phyloP scores from a whole-genome alignment of 352 stramenopile genomes.

The Blastocystis sp. region DNA sequence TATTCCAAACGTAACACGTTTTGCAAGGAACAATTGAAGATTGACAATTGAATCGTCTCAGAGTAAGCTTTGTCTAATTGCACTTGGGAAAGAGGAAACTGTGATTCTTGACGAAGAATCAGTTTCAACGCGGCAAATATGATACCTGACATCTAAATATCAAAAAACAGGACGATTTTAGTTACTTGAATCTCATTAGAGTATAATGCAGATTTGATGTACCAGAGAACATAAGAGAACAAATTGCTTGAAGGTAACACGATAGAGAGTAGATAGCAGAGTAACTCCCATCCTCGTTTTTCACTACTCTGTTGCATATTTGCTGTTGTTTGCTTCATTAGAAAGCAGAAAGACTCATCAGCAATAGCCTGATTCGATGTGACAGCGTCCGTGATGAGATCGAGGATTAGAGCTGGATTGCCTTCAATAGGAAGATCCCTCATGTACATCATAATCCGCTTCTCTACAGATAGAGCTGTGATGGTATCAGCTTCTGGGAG shows the following conservation, averaged over 20 bases:
- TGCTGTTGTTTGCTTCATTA: slow-evolving; percentile 53
- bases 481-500: neutral
- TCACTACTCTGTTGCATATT: slow-evolving; percentile 42
- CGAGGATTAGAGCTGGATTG: slow-evolving; percentile 7
- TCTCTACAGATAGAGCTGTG: neutral
- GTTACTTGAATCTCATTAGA: slow-evolving; percentile 4
- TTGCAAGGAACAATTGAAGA: slow-evolving; percentile 3
- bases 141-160: slow-evolving; percentile 9
- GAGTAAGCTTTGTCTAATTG: neutral
- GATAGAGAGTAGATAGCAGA: neutral
- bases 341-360: slow-evolving; percentile 43
- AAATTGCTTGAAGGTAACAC: neutral
- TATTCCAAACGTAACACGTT: neutral
- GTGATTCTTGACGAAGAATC: neutral
- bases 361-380: neutral
- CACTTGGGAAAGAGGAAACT: neutral
- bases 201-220: slow-evolving; percentile 15
- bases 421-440: slow-evolving; percentile 30
- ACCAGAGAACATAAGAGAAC: slow-evolving; percentile 33
- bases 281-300: slow-evolving; percentile 32
- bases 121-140: neutral
- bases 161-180: neutral
- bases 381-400: neutral
- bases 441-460: slow-evolving; percentile 57
- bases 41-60: neutral